Conservation (phyloP, 1,284 basidiomycete genomes). For the Entoloma clypeatum region DNA sequence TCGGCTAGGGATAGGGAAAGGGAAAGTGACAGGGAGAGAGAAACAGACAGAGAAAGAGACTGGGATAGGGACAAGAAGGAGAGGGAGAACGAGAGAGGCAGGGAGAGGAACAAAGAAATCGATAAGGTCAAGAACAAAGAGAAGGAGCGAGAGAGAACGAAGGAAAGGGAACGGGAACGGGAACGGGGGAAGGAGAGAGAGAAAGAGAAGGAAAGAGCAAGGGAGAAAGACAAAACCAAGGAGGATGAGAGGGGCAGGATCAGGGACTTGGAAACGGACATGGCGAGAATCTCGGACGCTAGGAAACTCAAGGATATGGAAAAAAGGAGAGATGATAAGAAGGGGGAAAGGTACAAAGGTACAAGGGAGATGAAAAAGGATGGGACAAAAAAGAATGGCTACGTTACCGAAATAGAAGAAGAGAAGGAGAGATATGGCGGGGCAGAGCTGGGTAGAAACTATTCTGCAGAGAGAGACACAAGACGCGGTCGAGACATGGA, state of each 20-base stretch:
- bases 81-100: constrained; percentile 1
- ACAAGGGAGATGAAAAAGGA: constrained; percentile 2
- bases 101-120: constrained; percentile 1
- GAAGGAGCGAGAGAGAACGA: constrained; percentile 22
- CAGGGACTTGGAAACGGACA: no score
- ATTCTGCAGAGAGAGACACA: constrained; percentile 1
- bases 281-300: no score
- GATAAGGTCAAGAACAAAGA: constrained; percentile 1
- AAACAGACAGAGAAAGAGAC: constrained; percentile 1
- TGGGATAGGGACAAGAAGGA: not conserved
- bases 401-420: constrained; percentile 3
- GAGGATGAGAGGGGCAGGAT: no score
- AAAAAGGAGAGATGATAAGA: constrained; percentile 11
- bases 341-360: constrained; percentile 5
- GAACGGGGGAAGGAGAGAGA: constrained; percentile 22
- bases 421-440: constrained; percentile 4
- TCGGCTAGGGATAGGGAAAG: constrained; percentile 6
- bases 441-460: not conserved
- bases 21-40: constrained; percentile 7
- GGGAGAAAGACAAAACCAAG: constrained; percentile 14
- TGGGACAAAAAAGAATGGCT: constrained; percentile 2
- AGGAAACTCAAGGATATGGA: not conserved
- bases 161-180: constrained; percentile 23
- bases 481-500: constrained; percentile 5
- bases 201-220: constrained; percentile 16